Conservation (phyloP, 352 stramenopile species). For the Phytophthora meadii region DNA sequence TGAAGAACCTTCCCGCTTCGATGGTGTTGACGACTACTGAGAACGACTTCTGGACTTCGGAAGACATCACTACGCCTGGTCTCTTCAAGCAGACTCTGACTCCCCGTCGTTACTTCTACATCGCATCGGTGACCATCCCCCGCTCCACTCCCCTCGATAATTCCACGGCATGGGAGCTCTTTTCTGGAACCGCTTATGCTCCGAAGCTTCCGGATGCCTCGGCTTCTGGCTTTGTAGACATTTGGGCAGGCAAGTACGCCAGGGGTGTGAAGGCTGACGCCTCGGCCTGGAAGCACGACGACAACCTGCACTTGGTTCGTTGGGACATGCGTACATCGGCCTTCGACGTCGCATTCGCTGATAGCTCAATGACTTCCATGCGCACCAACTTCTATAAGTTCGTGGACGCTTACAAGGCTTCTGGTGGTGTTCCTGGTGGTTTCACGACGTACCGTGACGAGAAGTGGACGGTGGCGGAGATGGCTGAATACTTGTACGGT, state of each 20-base stretch:
- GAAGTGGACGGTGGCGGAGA: conserved; percentile 33
- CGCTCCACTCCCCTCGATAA: conserved; percentile 17
- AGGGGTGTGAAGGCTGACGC: conserved; percentile 16
- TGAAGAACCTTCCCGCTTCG: conserved; percentile 21
- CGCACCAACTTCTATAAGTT: conserved; percentile 30
- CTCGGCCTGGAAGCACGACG: conserved; percentile 36
- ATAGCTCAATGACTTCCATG: conserved; percentile 26
- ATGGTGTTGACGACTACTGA: conserved; percentile 25
- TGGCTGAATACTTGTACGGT: conserved; percentile 31
- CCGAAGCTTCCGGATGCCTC: conserved; percentile 25
- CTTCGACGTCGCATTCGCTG: conserved; percentile 23
- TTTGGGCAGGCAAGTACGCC: conserved; percentile 25
- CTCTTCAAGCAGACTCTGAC: conserved; percentile 22
- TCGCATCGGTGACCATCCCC: conserved; percentile 35
- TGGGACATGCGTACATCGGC: conserved; percentile 29
- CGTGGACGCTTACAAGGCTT: conserved; percentile 31
- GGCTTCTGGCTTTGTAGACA: conserved; percentile 25
- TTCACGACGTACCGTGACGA: conserved; percentile 40
- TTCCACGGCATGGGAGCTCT: conserved; percentile 23
- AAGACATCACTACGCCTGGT: conserved; percentile 22
- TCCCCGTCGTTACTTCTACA: conserved; percentile 35
- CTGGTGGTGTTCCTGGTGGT: conserved; percentile 24
- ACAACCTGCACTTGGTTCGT: conserved; percentile 32
- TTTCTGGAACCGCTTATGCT: conserved; percentile 21
- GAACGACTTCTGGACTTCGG: conserved; percentile 28